Base-by-base conservation (phyloP, 1,284 basidiomycete species). In the Mycosarcoma maydis region DNA sequence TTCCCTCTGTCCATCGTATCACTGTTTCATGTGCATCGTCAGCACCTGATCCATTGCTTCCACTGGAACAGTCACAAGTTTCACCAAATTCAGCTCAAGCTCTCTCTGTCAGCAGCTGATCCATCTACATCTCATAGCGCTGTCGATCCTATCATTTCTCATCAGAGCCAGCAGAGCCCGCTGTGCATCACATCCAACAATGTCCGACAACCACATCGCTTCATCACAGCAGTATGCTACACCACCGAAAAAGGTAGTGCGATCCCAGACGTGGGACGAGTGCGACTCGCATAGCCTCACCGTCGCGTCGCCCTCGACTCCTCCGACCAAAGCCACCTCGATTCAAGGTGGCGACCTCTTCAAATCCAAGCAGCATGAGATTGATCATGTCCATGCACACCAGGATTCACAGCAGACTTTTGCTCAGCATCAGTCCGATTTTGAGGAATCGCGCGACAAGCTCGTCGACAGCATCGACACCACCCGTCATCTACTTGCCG, bases 401-500 rank as follows among this genome's bases (percentile, higher is more conserved):
- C 42, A 57, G 34, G 62, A 71, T 32, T 57, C 68, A 8, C 53
- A 71, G 32, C 47, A 62, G 29, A 44, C 45, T 4, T 65, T 71
- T 17, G 62, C 46, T 3, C 68, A 71, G 55, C 68, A 62, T 22
- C 62, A 66, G 54, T 50, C 47, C 36, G 54, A 57, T n/a, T 71
- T 61, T n/a, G 68, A 71, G 50, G 43, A 67, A 10, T 67, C 57
- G 26, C 64, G 62, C 32, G 58, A 71, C 38, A 51, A 38, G 44
- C 58, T 71, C n/a, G 45, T 71, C 14, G 58, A 45, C 32, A 91
- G 90, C 20, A 87, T 95, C 69, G 88, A 90, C 73, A 85, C 87
- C 0, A 89, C 92, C 27, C 87, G 87, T 75, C 80, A 83, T 17
- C 86, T 97, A 42, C 85, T 96, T 33, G 84, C 83, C 49, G 89